Base-by-base conservation (phyloP, 768 basidiomycete species). In the Rhodotorula sphaerocarpa region DNA sequence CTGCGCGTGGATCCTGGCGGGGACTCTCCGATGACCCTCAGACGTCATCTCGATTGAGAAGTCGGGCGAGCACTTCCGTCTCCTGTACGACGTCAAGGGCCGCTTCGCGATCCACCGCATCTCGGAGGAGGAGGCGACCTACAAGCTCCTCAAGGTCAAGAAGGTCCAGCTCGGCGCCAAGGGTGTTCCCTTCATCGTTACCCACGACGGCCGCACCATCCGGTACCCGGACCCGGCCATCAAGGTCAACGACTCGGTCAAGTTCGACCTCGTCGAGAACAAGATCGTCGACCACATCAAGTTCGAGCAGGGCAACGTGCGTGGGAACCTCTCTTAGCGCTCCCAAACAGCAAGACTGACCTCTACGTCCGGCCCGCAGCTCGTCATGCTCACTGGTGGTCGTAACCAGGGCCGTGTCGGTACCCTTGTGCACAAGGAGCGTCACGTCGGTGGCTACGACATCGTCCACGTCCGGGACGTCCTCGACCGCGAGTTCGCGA, bases 71-170 rank as follows among this genome's bases (percentile, higher is more conserved):
- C 86, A 97, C 82, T 99, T 97, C 86, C 93, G 95, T 78, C 84
- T 97, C 64, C 82, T 99, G 46, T 97, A 97, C 82, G 95, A 97
- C 76, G 86, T 97, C 79, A 99, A 99, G 82, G 95, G 95, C 71
- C 95, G 95, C 71, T 99, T 99, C 82, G 88, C 91, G 71, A 93
- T 97, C 77, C 95, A 99, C 82, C 90, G 95, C 73, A 97, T 99
- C 83, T 91, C 91, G 57, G 83, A 87, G 45, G 95, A 97, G 79
- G 95, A 99, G 78, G 90, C 93, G 52, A 80, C 79, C 89, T 99
- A 71, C 70, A 73, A 73, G 72, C 72, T 72, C 65, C 61, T 63
- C 59, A 78, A 77, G 70, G 95, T 99, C 73, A 84, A 84, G 76
- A 86, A 84, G 72, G 87, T 93, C 45, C 90, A 90, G 67, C 79